Evolutionary conservation across 371 early-diverging fungal species (phyloP), one percentile per base, ranked within the genome.

Genomic region (Umbelopsis sp.): DNA sequence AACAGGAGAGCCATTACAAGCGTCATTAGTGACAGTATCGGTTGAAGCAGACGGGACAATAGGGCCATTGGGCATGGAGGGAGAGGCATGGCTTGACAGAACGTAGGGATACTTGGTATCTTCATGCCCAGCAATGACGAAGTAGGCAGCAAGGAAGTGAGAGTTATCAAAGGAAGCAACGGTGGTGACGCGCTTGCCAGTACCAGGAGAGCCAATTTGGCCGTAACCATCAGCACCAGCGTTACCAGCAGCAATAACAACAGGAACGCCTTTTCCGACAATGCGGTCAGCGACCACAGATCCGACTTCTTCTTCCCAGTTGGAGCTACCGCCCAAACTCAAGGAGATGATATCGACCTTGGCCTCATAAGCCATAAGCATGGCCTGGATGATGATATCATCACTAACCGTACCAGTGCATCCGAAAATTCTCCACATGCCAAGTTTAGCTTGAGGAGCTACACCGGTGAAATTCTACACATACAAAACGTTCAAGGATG

Each of bases 231-330:
- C 69, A 7, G 12, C 37, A 10, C 92, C 92, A 25, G 85, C 80
- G 68, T 93, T 93, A 8, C 92, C 91, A 3, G 81, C 82, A 29
- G 92, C 88, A 2, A 83, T 81, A 38, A 90, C 82, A 11, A 92
- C 74, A 57, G 76, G 57, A 1, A 74, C 71, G 29, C 81, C 81
- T 25, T 68, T 68, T 9, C 63, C 63, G 6, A 79, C 66, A 45
- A 92, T 79, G 4, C 80, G 74, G 46, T 86, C 71, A 4, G 87
- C 87, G 0, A 86, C 80, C 7, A 78, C 72, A 0, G 90, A 76
- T 16, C 81, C 73, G 12, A 87, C 79, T 69, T 85, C 83, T 41
- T 87, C 82, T 53, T 75, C 71, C 87, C 88, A 92, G 48, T 79
- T 83, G 67, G 83, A 82, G 16, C 83, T 79, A 8, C 82, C 83